Conservation (phyloP, 192 early-diverging fungal genomes). For the Spinellus fusiger region DNA sequence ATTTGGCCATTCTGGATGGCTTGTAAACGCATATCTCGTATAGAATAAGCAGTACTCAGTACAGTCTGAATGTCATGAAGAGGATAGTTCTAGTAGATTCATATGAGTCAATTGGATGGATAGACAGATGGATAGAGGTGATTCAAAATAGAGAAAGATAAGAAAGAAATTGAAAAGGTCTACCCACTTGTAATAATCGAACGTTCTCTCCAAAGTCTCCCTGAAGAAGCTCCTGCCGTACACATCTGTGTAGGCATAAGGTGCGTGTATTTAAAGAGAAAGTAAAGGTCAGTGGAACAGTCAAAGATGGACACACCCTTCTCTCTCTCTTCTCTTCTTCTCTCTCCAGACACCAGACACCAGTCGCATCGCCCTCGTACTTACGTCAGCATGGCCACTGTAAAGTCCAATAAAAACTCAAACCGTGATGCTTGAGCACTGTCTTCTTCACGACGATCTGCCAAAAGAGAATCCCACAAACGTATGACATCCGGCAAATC, state of each 20-base stretch:
- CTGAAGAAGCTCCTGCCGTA: conserved; percentile 47
- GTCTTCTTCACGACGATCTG: conserved; percentile 47
- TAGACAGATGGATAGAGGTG: too few species aligned
- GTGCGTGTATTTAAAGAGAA: too few species aligned
- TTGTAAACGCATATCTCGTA: conserved; percentile 21
- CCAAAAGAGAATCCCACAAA: conserved; percentile 76
- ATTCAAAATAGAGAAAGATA: conserved; percentile 9
- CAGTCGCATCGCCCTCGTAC: conserved; percentile 4
- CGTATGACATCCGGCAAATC: conserved; percentile 69
- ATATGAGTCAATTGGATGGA: too few species aligned
- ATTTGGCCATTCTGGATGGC: conserved; percentile 6
- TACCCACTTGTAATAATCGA: conserved; percentile 49
- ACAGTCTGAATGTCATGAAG: conserved; percentile 38
- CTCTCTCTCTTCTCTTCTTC: background rate
- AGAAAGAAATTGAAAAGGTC: background rate
- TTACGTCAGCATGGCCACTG: conserved; percentile 66
- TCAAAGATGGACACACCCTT: background rate
- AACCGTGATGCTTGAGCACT: conserved; percentile 41
- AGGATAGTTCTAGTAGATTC: conserved; percentile 50
- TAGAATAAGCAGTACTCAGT: conserved; percentile 15
- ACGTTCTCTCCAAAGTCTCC: conserved; percentile 60
- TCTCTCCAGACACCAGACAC: background rate
- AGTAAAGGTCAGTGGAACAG: too few species aligned
- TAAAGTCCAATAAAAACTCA: conserved; percentile 72
- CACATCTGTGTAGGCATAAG: conserved; percentile 31